Evolutionary conservation across 164 flowering plant species (phyloP), one percentile per base, ranked within the genome.

Genomic region (Berberis vulgaris): DNA sequence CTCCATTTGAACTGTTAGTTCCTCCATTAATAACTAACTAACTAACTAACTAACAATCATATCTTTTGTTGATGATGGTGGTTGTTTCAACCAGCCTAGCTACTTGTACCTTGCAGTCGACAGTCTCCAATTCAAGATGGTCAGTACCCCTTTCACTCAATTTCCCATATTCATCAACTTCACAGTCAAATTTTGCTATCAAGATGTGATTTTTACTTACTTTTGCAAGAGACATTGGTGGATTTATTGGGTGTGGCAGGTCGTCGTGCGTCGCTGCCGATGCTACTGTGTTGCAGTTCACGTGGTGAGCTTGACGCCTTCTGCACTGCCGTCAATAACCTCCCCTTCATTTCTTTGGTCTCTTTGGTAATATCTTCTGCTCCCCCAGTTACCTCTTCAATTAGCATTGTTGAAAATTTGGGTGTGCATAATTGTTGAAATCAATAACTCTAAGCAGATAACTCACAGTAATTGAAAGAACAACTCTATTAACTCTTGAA

Each of bases 251-350:
- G 84, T 2, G 77, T 88, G 63, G 86, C 81, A 3, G 95, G 95
- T 3, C 81, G 82, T 53, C 86, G 87, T 7, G 68, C 78, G 2
- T 71, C 26, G 26, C 26, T 95, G 49, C 94, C 99, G 0, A 75
- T 88, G 56, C 85, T 87, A 10, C 82, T 91, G 26, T 87, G 97
- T 70, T 95, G 99, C 79, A 88, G 85, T 71, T 83, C 95, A 0
- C 87, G 99, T 2, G 99, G 92, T 57, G 96, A 95, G 75, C 98
- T 95, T 43, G 99, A 95, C 62, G 76, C 96, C 9, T 87, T 91
- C 63, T 88, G 89, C 80, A 80, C 82, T 49, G 76, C 91, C 9
- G 79, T 91, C 54, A 80, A 89, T 45, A 76, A 71, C 61, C 81
- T 91, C 41, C 70, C 90, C 53, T 78, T 61, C 72, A 85, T 91